Evolutionary conservation across 352 stramenopile species (phyloP), one percentile per base, ranked within the genome.

Genomic region (Globisporangium radiosum): DNA sequence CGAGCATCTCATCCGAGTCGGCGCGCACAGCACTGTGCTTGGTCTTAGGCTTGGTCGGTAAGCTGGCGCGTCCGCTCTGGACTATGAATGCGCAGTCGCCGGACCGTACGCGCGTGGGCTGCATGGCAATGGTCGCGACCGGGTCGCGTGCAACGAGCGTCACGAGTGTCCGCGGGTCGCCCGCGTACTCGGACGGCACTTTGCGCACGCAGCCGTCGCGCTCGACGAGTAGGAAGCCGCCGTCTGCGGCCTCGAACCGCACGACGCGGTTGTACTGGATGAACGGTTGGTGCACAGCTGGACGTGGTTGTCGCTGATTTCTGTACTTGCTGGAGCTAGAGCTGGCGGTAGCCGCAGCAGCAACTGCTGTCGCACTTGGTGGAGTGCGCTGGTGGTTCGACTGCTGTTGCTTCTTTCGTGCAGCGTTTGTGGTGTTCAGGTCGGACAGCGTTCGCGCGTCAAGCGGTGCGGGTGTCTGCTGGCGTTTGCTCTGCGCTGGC

Each of bases 251-350:
- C 44, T 72, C 63, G 14, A 85, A 63, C 33, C 65, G 72, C 19
- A 85, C 70, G n/a, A 66, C 33, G 0, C 64, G 64, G 13, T 69
- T 71, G 33, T 71, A 85, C 11, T 47, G 63, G 49, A 84, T 76
- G n/a, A 44, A 56, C 15, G 17, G 11, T 5, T 65, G 33, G 37
- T 57, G 38, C 13, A 36, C 10, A 33, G 25, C 25, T 11, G 42
- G 8, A 47, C 10, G 7, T 14, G 15, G 4, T 4, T 8, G 5
- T 5, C 13, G n/a, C n/a, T 17, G 45, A 7, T 10, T 25, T 8
- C 7, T 10, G 45, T 50, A 50, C 45, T 50, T 50, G 45, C 15
- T 25, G 45, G 25, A 33, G 25, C 15, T 50, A 7, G 0, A 10
- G 4, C 4, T 11, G 7, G 14, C 0, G 19, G 7, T 33, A 33